A percentile compares a stretch with the other conserved stretches of the same genome.
These are phyloP conservation scores for Xylaria arbuscula DNA, from an alignment of 2,329 filamentous ascomycete genomes.

Conservation along the genomic window DNA sequence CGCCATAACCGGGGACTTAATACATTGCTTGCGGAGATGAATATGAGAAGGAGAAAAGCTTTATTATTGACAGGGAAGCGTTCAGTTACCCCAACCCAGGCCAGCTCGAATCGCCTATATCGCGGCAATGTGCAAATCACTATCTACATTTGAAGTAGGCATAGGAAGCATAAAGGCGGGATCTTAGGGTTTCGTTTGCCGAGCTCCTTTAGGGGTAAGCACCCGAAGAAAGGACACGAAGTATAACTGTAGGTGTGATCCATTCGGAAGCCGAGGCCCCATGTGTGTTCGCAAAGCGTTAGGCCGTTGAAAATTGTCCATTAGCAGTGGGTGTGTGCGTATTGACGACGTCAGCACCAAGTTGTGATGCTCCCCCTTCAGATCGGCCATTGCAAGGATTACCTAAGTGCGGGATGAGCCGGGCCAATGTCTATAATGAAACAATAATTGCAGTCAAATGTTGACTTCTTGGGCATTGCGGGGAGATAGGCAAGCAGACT, in stretches of 20 bases:
- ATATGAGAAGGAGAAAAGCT: slow-evolving; percentile 18
- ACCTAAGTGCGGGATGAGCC: slow-evolving; percentile 36
- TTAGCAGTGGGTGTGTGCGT: slow-evolving; percentile 24
- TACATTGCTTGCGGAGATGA: slow-evolving; percentile 9
- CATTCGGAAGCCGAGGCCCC: slow-evolving; percentile 31
- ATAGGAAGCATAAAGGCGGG: slow-evolving; percentile 5
- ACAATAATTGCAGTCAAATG: slow-evolving; percentile 5
- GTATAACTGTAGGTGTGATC: slow-evolving; percentile 17
- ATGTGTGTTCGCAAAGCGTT: slow-evolving; percentile 36
- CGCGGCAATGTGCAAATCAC: slow-evolving; percentile 11
- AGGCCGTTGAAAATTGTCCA: slow-evolving; percentile 9
- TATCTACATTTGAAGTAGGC: slow-evolving; percentile 1
- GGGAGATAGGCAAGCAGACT: slow-evolving; percentile 6
- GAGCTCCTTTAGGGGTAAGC: neutral
- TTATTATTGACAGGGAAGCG: slow-evolving; percentile 27
- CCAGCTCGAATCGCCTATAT: slow-evolving; percentile 23
- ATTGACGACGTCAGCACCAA: slow-evolving; percentile 31
- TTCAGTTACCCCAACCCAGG: slow-evolving; percentile 36
- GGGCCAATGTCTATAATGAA: slow-evolving; percentile 23
- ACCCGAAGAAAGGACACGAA: slow-evolving; percentile 15
- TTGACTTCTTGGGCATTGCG: neutral
- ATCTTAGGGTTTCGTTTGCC: slow-evolving; percentile 5
- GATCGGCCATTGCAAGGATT: slow-evolving; percentile 33
- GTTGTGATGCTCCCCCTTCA: slow-evolving; percentile 16
- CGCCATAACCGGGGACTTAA: slow-evolving; percentile 9